These are phyloP conservation scores for Cytospora leucostoma DNA, from an alignment of 2,329 filamentous ascomycete species.

Conservation along the genomic window DNA sequence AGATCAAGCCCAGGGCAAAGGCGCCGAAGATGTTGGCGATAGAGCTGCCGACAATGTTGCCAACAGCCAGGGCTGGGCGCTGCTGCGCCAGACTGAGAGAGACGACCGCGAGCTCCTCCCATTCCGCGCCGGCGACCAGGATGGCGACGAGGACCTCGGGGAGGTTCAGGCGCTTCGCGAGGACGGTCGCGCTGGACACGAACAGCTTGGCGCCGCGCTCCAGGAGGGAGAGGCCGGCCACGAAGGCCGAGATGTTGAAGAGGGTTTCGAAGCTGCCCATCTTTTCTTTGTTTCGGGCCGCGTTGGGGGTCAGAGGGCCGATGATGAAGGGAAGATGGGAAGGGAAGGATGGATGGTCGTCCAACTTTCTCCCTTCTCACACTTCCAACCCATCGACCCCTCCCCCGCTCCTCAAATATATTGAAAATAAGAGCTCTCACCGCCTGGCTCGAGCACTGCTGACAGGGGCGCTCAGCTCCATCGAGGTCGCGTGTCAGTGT, in stretches of 20 bases:
- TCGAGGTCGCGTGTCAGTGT: constrained; percentile 20
- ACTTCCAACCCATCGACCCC: not conserved
- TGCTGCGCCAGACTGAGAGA: constrained; percentile 48
- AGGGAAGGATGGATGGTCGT: constrained; percentile 3
- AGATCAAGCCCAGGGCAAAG: constrained; percentile 54
- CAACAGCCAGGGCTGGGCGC: constrained; percentile 50
- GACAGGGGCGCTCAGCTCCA: constrained; percentile 17
- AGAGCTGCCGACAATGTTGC: constrained; percentile 56
- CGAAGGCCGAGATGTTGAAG: constrained; percentile 46
- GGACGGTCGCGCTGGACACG: constrained; percentile 50
- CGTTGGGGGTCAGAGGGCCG: not conserved
- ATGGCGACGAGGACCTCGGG: constrained; percentile 51
- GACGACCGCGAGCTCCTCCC: constrained; percentile 57
- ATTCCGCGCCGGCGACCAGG: constrained; percentile 56
- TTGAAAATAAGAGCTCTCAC: constrained; percentile 21
- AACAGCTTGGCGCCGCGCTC: constrained; percentile 56
- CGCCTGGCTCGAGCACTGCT: constrained; percentile 17
- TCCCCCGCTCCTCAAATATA: not conserved
- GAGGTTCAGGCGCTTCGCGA: constrained; percentile 47
- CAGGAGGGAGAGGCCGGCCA: constrained; percentile 49
- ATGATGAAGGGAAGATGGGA: not conserved
- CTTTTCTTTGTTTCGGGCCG: not conserved
- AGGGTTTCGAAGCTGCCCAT: constrained; percentile 23
- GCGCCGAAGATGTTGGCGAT: constrained; percentile 59
- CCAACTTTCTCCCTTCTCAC: constrained; percentile 1